These are phyloP conservation scores for Byssoonygena ceratinophila DNA, from an alignment of 2,329 filamentous ascomycete genomes.

Conservation along the genomic window DNA sequence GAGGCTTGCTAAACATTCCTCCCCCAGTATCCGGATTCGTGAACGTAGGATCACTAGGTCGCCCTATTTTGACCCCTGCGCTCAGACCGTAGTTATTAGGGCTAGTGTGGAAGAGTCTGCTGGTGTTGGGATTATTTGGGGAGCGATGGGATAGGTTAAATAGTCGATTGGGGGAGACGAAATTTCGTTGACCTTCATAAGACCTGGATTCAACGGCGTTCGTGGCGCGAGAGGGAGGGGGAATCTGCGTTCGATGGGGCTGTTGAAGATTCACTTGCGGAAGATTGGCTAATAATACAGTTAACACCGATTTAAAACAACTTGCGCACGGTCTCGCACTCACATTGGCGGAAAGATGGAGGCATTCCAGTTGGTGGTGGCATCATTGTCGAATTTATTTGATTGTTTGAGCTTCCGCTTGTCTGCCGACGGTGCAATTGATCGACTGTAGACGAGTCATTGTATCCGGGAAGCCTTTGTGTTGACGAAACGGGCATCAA, in stretches of 20 bases:
- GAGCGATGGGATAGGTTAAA: slow-evolving; percentile 10
- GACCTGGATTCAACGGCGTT: neutral
- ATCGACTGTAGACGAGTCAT: slow-evolving; percentile 14
- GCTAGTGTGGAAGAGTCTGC: slow-evolving; percentile 2
- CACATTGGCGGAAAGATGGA: slow-evolving; percentile 21
- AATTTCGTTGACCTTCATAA: neutral
- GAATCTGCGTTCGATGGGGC: slow-evolving; percentile 16
- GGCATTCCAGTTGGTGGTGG: slow-evolving; percentile 22
- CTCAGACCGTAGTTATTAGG: slow-evolving; percentile 14
- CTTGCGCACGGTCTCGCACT: slow-evolving; percentile 14
- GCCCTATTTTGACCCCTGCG: slow-evolving; percentile 17
- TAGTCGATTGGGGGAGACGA: slow-evolving; percentile 9
- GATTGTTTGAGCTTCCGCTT: slow-evolving; percentile 29
- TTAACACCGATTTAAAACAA: no score
- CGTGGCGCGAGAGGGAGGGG: slow-evolving; percentile 6
- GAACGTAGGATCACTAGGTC: slow-evolving; percentile 8
- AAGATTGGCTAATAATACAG: slow-evolving; percentile 12
- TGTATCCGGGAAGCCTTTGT: slow-evolving; percentile 19
- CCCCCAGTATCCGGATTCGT: neutral
- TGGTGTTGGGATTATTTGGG: slow-evolving; percentile 2
- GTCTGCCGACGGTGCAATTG: slow-evolving; percentile 26
- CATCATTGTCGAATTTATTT: slow-evolving; percentile 23
- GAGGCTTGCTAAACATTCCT: slow-evolving; percentile 7
- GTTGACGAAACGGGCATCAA: slow-evolving; percentile 20
- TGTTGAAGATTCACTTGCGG: slow-evolving; percentile 14